Base-by-base conservation (phyloP, 441 rosid species). In the Mallotus japonicus region DNA sequence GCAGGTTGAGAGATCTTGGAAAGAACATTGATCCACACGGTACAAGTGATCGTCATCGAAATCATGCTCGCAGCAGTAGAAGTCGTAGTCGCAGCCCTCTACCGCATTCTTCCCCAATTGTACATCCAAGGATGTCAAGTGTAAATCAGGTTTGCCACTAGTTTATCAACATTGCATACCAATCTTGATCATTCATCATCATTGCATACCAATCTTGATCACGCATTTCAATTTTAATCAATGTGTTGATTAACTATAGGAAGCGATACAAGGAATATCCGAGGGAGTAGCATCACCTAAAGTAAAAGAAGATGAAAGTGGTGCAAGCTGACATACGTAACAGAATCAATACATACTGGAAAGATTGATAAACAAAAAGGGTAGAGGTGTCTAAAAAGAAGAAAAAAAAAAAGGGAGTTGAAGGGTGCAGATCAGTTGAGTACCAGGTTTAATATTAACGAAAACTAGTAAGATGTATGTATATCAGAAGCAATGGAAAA, bases 1-100 rank as follows among this genome's bases (percentile, higher is more conserved):
- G n/a, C 24, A 49, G 72, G 63, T 55, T 69, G 72, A 69, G 58
- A 69, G 72, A 69, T n/a, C 53, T 69, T 20, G 63, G 63, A 0
- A 34, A 44, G 63, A 40, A 19, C 6, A 34, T 10, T 53, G 57
- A 53, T 53, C 28, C 71, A 24, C 58, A 9, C 4, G 14, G 22
- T 11, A 19, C 13, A 12, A 42, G 2, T 10, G 71, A 11, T 55
- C 50, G 49, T 6, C 50, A 7, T 54, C 50, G 15, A 8, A 55
- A 57, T 57, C 32, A 5, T 64, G 10, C 19, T 24, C 70, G 50
- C 8, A 3, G 22, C 17, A 51, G 16, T 32, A 67, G 59, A 32
- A 51, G 42, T 72, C 60, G 46, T 7, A 63, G 69, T 22, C 69
- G 62, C n/a, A 72, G 62, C 62, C 69, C 69, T 42, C 55, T 63